Evolutionary conservation across 2,329 filamentous ascomycete species (phyloP), one percentile per base, ranked within the genome.

Genomic region (Tolypocladium cylindrosporum): DNA sequence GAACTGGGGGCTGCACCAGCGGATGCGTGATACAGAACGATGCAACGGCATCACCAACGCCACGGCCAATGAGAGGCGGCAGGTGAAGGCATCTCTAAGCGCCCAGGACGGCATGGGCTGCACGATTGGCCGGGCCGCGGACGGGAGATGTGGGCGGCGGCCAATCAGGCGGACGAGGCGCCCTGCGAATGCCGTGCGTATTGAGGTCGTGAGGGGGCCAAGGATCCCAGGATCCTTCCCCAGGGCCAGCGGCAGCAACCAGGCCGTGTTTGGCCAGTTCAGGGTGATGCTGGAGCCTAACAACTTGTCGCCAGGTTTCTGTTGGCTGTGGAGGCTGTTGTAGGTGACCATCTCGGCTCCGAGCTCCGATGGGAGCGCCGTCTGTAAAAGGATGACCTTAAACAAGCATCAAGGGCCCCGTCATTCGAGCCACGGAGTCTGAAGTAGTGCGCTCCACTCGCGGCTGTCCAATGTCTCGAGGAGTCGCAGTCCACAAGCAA

Each of bases 1-100:
- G 48, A 34, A 19, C 48, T 9, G 45, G 6, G 39, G 24, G 21
- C 43, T 27, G 43, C 31, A 51, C 48, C 24, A 31, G 54, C 53
- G 45, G 42, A 19, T 36, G 57, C 59, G 60, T 59, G 58, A 65
- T 48, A 31, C 27, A 53, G 57, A 14, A 53, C 34, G 42, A 58
- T 55, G 56, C 58, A 53, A 39, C 24, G 24, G 50, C 50, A 53
- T 59, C 59, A 58, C 58, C 54, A 54, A 36, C 50, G 50, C 56
- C 51, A 51, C 36, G 56, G 58, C 69, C 69, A 71, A 71, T 71
- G 48, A 64, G 55, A 64, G 58, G 57, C 54, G 36, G 55, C 40
- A 43, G 55, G 39, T 54, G 58, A 55, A 54, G 61, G 62, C 55
- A 58, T 54, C 60, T 64, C 62, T 71, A 71, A 72, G 69, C 69